Evolutionary conservation across 2,329 filamentous ascomycete species (phyloP).

Genomic region (Colletotrichum theobromicola): DNA sequence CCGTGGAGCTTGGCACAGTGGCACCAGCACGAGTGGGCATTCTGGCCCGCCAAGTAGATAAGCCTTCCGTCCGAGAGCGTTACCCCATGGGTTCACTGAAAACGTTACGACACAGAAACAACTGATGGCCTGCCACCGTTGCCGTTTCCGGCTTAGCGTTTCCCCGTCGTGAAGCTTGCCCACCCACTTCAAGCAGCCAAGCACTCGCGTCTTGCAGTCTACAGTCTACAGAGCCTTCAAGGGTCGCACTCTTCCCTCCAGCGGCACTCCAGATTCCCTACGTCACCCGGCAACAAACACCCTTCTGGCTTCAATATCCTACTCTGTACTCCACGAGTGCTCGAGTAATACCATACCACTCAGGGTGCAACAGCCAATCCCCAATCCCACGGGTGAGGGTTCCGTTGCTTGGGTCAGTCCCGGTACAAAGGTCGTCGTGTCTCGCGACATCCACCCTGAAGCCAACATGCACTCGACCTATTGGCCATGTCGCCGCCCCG

Average conservation of each 20-base stretch:
- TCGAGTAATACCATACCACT: no score
- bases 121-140: background rate
- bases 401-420: background rate
- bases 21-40: background rate
- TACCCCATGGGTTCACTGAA: conserved; percentile 22
- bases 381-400: background rate
- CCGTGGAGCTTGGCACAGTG: conserved; percentile 6
- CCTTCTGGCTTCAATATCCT: background rate
- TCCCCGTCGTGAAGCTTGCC: background rate
- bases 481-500: background rate
- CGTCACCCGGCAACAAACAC: conserved; percentile 1
- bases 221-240: background rate
- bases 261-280: conserved; percentile 4
- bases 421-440: background rate
- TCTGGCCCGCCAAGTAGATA: conserved; percentile 17
- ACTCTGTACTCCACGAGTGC: background rate
- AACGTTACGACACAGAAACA: conserved; percentile 22
- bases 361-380: background rate
- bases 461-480: background rate
- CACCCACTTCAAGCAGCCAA: background rate
- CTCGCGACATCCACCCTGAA: background rate
- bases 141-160: background rate
- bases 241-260: background rate
- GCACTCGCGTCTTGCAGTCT: no score
- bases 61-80: conserved; percentile 6